Evolutionary conservation across 2,329 filamentous ascomycete genomes (phyloP), one percentile per base, ranked within the genome.

Genomic region (Fusarium floridanum): DNA sequence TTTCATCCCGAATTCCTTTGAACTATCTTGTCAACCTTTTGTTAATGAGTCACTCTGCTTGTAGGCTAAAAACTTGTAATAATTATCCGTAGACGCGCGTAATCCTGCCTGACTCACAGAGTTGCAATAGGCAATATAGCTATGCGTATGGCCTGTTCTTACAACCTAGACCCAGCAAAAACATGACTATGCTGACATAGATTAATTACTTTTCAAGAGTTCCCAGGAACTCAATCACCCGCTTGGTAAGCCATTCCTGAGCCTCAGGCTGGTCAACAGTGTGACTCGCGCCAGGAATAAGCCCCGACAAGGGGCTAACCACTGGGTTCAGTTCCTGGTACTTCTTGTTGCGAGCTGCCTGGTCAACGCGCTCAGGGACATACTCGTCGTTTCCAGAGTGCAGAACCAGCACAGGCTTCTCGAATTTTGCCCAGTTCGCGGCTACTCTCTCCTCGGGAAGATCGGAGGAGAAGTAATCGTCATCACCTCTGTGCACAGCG

Each of bases 391-490:
- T 82, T 7, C 85, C 91, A 2, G 92, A 92, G 68, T 91, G 90
- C 36, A 95, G 79, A 20, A 94, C 89, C 73, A 93, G 83, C 1
- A 94, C 82, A 1, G 90, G 89, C 62, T 89, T 87, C 50, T 85
- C 84, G 65, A 94, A 84, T 60, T 84, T 84, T 5, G 91, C 88
- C 88, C 96, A 98, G n/a, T 92, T 92, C 16, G 81, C 81, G 27
- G 82, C 79, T 8, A 95, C 84, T 20, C 86, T 85, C 36, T 89
- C 85, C 36, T 87, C 84, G 0, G 85, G 82, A n/a, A 97, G 84
- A 79, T 97, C 93, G 4, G 91, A 91, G n/a, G 93, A 95, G 84
- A 97, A 98, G 79, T 93, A 94, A 80, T 98, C 95, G 80, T 98
- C 95, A 68, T 94, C 92, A 11, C 92, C 93, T 6, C 91, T 90